Conservation (phyloP, 257 asterid species). For the Plantago ovata region DNA sequence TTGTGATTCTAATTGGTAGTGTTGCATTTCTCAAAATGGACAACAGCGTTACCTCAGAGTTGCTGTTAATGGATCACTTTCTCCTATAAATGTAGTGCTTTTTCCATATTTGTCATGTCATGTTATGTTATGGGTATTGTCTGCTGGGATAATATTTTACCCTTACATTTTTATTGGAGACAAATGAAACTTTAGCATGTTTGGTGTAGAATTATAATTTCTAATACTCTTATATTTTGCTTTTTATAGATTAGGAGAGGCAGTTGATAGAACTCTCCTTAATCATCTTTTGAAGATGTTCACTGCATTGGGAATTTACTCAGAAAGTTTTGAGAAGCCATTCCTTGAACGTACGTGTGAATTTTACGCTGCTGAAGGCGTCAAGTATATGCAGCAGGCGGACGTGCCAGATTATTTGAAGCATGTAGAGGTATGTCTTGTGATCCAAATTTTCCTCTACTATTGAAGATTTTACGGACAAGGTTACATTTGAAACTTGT, state of each 20-base stretch:
- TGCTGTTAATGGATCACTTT: not conserved
- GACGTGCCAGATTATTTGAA: conserved; percentile 93
- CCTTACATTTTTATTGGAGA: not conserved
- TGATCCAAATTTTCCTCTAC: conserved; percentile 9
- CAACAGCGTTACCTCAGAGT: conserved; percentile 7
- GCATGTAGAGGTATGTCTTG: conserved; percentile 74
- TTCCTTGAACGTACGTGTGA: conserved; percentile 90
- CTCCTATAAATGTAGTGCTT: not conserved
- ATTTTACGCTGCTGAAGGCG: conserved; percentile 97
- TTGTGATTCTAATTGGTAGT: not conserved
- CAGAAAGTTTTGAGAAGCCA: conserved; percentile 97
- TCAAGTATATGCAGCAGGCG: conserved; percentile 89
- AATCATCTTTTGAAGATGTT: conserved; percentile 98
- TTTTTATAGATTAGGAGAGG: conserved; percentile 68
- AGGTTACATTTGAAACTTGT: conserved; percentile 1
- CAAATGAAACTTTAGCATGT: conserved; percentile 2
- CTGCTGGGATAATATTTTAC: not conserved
- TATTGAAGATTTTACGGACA: not conserved
- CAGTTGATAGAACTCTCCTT: conserved; percentile 93
- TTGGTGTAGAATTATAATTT: not conserved
- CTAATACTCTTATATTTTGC: conserved; percentile 20
- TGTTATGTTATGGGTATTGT: conserved; percentile 3
- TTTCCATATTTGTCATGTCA: conserved; percentile 8
- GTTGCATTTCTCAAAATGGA: conserved; percentile 41
- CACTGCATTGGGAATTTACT: conserved; percentile 91